phyloP scores from a whole-genome alignment of 106 monocot genomes.

The Apostasia shenzhenica region DNA sequence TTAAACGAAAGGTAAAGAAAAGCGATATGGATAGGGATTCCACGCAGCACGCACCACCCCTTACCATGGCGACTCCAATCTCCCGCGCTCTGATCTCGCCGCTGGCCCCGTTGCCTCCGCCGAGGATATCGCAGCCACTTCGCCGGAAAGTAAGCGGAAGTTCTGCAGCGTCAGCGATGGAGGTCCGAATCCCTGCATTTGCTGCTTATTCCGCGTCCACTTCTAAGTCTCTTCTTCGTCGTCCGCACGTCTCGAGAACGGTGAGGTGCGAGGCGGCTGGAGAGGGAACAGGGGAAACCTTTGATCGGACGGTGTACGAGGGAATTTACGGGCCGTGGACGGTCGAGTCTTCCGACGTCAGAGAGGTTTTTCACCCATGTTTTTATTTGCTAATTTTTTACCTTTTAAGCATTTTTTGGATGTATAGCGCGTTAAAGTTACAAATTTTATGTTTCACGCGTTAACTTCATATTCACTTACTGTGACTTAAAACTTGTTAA shows the following conservation, averaged over 20 bases:
- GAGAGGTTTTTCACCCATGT: conserved; percentile 39
- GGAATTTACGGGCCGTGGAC: conserved; percentile 89
- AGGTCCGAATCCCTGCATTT: not conserved
- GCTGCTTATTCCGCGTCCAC: not conserved
- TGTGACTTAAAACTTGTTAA: no score
- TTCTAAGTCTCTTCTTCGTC: not conserved
- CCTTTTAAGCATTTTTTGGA: not conserved
- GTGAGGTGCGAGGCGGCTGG: conserved; percentile 32
- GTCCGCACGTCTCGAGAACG: conserved; percentile 12
- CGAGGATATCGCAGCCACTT: conserved; percentile 4
- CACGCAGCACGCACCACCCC: no score
- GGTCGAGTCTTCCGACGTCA: conserved; percentile 65
- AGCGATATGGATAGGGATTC: no score
- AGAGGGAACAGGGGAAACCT: conserved; percentile 12
- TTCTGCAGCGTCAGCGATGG: not conserved
- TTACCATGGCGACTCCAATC: not conserved
- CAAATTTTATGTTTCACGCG: not conserved
- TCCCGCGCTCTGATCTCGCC: not conserved
- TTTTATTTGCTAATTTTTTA: not conserved
- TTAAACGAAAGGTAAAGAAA: no score
- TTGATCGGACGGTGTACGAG: conserved; percentile 38
- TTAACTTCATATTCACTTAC: no score
- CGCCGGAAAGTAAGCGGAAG: not conserved
- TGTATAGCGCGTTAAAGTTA: not conserved
- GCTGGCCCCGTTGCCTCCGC: not conserved